Evolutionary conservation across 495 filamentous ascomycete species (phyloP), one percentile per base, ranked within the genome.

Genomic region (Aspergillus indologenus): DNA sequence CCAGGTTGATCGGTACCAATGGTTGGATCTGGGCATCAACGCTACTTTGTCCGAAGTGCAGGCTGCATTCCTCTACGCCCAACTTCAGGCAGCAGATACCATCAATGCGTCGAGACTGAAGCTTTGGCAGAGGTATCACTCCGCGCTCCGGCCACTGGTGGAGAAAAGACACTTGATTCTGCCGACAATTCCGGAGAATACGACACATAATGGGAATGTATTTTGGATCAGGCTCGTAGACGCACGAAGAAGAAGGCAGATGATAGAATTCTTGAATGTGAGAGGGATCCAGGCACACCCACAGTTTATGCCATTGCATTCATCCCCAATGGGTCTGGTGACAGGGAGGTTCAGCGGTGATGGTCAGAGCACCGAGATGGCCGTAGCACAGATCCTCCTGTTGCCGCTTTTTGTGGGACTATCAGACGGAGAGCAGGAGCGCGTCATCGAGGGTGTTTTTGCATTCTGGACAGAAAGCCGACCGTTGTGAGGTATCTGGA

Each of bases 61-160:
- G 22, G 63, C 63, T 7, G 65, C 65, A 7, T 68, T 61, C 23
- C 48, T 68, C 5, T 63, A 57, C 45, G 63, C 57, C 17, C 65
- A 68, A 47, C 45, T 68, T 6, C 56, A 68, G 21, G 55, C 50
- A 9, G 57, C 60, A 4, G 54, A 65, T 24, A n/a, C 48, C 8
- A 68, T 68, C 42, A 57, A 54, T 18, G 24, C 56, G 23, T 52
- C 24, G 8, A 43, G 58, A 15, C 26, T 31, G 1, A 23, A 51
- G 1, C 29, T 55, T 20, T 60, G 58, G 58, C 11, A 40, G 1
- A 24, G 29, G 20, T 60, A 60, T 17, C 29, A 48, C 45, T 15
- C 29, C n/a, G 23, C 14, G 1, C 26, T 59, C 24, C 43, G 22
- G 8, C 56, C 64, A 1, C 46, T 66, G 43, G 57, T 26, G 5